Evolutionary conservation across 768 basidiomycete genomes (phyloP), one percentile per base, ranked within the genome.

Genomic region (Tulasnella sp.): DNA sequence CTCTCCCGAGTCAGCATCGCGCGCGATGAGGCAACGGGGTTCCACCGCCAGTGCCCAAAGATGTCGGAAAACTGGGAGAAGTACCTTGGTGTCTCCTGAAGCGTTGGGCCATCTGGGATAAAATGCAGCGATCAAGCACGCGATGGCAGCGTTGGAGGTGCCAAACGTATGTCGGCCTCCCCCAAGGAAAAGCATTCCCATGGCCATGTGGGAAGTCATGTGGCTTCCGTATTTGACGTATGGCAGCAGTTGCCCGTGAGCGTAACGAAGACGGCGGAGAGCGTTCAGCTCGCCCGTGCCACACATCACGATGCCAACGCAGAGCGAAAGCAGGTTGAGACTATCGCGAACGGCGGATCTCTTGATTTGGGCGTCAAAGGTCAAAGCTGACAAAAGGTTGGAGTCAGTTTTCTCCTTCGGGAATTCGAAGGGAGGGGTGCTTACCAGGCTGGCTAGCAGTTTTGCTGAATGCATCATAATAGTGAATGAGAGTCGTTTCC

Each of bases 21-120:
- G 88, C 0, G 95, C 93, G 45, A 96, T 88, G 22, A 99, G 86
- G 81, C 97, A 98, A 69, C 97, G 85, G 4, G 97, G 97, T 80
- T 99, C 97, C 6, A 93, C 91, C 0, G 97, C 97, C 64, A 99
- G 86, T 1, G 93, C 95, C 97, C 97, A 99, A 31, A 99, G 83
- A 82, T 99, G 97, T 8, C 97, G 90, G 77, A 96, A 88, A 0
- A 96, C 94, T 82, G 98, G 97, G 2, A 97, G 86, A 80, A 93
- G 96, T 67, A 91, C 89, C 77, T 91, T 91, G 84, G 97, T 98
- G 80, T 99, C 97, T 2, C 89, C 89, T 0, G 94, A 91, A 22
- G 87, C 83, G 22, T 89, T 86, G 25, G 93, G 89, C 80, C 93
- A 95, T 3, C 93, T 89, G 6, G 97, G 97, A 82, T 94, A 99